A percentile compares a stretch with the other conserved stretches of the same genome.
phyloP scores from a whole-genome alignment of 2,329 filamentous ascomycete species.

The Sporothrix humicola region DNA sequence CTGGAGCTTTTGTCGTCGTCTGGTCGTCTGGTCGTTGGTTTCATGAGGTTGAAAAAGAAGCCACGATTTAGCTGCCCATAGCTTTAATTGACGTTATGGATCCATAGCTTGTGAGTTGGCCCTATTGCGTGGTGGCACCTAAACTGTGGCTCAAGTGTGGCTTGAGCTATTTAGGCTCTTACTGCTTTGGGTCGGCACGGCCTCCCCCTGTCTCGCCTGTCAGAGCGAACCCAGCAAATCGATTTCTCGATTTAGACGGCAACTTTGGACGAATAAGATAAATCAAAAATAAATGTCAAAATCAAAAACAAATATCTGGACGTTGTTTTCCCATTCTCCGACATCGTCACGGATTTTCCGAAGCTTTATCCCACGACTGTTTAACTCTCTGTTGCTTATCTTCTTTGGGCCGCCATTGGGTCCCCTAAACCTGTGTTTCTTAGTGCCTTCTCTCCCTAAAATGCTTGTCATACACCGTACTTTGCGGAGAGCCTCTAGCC shows the following conservation, averaged over 20 bases:
- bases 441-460: background rate
- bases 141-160: slow-evolving; percentile 18
- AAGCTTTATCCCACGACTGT: background rate
- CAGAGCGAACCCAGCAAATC: no score
- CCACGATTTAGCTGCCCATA: slow-evolving; percentile 23
- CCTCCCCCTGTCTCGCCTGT: no score
- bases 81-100: background rate
- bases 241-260: no score
- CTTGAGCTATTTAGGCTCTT: slow-evolving; percentile 8
- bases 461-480: background rate
- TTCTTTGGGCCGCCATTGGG: slow-evolving; percentile 7
- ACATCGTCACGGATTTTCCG: slow-evolving; percentile 7
- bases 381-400: background rate
- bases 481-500: background rate
- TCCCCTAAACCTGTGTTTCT: background rate
- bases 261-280: no score
- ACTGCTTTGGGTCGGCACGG: background rate
- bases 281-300: background rate
- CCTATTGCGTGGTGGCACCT: background rate
- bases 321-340: slow-evolving; percentile 18
- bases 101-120: background rate
- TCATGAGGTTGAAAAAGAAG: background rate
- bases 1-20: background rate
- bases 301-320: background rate
- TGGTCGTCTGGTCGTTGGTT: slow-evolving; percentile 11